Base-by-base conservation (phyloP, 768 basidiomycete genomes). In the Collybiopsis luxurians region DNA sequence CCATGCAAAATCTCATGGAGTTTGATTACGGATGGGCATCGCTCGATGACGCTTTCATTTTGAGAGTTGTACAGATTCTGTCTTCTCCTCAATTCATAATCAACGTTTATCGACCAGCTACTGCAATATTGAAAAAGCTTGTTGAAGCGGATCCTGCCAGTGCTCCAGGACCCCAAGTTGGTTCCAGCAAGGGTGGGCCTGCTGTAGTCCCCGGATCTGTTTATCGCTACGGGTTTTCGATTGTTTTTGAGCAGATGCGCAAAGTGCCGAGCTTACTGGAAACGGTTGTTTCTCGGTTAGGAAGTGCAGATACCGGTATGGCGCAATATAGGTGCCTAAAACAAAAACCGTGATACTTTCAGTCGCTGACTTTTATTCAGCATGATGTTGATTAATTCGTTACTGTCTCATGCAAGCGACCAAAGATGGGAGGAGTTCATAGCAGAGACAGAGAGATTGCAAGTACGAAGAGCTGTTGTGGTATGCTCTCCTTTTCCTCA, bases 51-150 rank as follows among this genome's bases (percentile, higher is more conserved):
- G 69, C 70, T 6, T 95, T 96, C 70, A 90, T 94, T 53, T 78
- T 84, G 63, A 81, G 82, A 68, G 81, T 94, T 50, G 91, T 92
- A 15, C 82, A 86, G 64, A 87, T 90, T 61, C 77, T 92, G 24
- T 84, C 90, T 0, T 89, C 90, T 0, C 76, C 87, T 0, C 77
- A 81, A 38, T 89, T 89, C 11, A 80, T 87, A 17, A 86, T 95
- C 75, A 97, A 97, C 59, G 91, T 95, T 57, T 92, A 90, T 64
- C 87, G 93, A 4, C 95, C 94, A 31, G 94, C 93, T 1, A 94
- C 91, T 42, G 86, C 90, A 31, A 95, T 96, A 55, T 78, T 95
- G 60, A 92, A 92, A 72, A 89, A 88, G 60, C 82, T 96, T 21
- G 92, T 94, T 13, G 92, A 94, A 68, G 92, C 92, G 9, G 90